phyloP scores from a whole-genome alignment of 192 early-diverging fungal species.

The Kickxella alabastrina region DNA sequence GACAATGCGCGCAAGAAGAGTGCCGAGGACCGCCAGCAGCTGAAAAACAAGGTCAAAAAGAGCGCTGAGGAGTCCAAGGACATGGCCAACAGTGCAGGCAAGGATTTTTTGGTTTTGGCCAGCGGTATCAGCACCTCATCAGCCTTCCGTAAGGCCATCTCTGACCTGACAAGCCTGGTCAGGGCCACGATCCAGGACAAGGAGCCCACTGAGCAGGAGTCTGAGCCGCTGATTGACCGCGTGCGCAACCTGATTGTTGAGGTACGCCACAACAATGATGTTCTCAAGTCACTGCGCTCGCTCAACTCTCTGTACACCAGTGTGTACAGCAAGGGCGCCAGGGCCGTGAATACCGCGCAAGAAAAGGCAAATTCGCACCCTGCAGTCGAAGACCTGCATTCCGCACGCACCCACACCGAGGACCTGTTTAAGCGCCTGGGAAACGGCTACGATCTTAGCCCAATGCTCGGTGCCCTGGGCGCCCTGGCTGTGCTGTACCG shows the following conservation, averaged over 20 bases:
- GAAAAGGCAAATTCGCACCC: slow-evolving; percentile 28
- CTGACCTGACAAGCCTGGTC: slow-evolving; percentile 20
- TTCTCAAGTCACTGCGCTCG: slow-evolving; percentile 29
- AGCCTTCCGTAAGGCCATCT: slow-evolving; percentile 28
- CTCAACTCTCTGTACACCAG: slow-evolving; percentile 28
- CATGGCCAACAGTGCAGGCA: slow-evolving; percentile 17
- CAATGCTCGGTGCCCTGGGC: slow-evolving; percentile 14
- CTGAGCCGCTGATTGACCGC: slow-evolving; percentile 20
- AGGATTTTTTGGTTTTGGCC: slow-evolving; percentile 33
- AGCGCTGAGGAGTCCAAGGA: slow-evolving; percentile 12
- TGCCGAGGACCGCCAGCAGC: slow-evolving; percentile 34
- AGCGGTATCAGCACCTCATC: slow-evolving; percentile 35
- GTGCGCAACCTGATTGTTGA: slow-evolving; percentile 39
- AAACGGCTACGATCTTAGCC: slow-evolving; percentile 33
- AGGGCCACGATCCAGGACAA: slow-evolving; percentile 31
- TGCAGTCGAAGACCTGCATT: slow-evolving; percentile 23
- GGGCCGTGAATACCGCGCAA: slow-evolving; percentile 3
- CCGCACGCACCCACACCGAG: slow-evolving; percentile 19
- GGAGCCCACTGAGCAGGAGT: slow-evolving; percentile 1
- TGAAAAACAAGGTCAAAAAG: slow-evolving; percentile 29
- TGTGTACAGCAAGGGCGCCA: slow-evolving; percentile 4
- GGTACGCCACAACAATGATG: slow-evolving; percentile 20
- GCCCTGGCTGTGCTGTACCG: slow-evolving; percentile 29
- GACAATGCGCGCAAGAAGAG: slow-evolving; percentile 32
- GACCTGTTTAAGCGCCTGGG: slow-evolving; percentile 33